Evolutionary conservation across 2,329 filamentous ascomycete species (phyloP), one percentile per base, ranked within the genome.

Genomic region (Aureobasidium sp.): DNA sequence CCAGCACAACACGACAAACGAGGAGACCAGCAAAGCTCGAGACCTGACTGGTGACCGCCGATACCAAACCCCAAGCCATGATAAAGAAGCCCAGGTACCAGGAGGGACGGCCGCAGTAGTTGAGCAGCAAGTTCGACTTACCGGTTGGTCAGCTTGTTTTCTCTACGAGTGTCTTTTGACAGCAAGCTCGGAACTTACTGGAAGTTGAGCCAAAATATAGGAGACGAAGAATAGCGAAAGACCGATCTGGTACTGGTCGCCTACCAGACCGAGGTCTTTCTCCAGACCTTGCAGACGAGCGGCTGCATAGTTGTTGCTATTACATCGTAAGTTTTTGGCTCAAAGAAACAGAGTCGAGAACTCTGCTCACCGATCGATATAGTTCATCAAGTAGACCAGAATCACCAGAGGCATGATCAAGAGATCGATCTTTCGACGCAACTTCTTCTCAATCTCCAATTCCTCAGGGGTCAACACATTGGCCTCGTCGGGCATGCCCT

Each of bases 351-450:
- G 29, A 50, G 14, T 42, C 2, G 12, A 27, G 22, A 52, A 24
- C 12, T 27, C 4, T 22, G 12, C 48, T 57, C 70, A 72, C 71
- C 68, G 35, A 67, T 85, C 82, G 15, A 87, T 74, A 52, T 89
- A 90, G 74, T 90, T 90, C 76, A 87, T 79, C 70, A 89, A 87
- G 69, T 89, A 89, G 74, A 91, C 89, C 67, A 90, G 70, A 50
- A 91, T 84, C 61, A 91, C 78, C 75, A 86, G 84, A 0, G 87
- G 87, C 67, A 90, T 79, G 73, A 91, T 67, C 49, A 87, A 79
- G 19, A 79, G 68, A 70, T 92, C 89, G 62, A 92, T 86, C 75
- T 90, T 91, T 67, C 83, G 81, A 71, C 85, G 81, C 67, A 92
- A 75, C 39, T 77, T 79, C 62, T 74, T 77, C 70, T 90, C 86